Evolutionary conservation across 176 grass and related monocot genomes (phyloP).

Genomic region (Stipa capillata): DNA sequence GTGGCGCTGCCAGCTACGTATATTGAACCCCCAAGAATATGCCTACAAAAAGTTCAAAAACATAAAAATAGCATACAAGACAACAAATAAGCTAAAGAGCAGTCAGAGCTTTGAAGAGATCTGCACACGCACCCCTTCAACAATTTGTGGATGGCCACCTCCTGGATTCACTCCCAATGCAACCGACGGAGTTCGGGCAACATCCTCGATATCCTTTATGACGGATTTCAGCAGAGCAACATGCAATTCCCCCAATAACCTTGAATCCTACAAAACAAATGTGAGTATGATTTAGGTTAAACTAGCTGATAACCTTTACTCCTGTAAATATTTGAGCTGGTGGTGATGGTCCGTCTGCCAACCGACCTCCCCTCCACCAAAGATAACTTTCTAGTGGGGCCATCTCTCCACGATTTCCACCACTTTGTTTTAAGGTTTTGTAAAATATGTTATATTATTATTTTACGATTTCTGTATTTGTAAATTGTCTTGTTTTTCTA

Average conservation of each 20-base stretch:
- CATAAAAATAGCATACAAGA: not conserved
- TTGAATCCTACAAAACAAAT: conserved; percentile 72
- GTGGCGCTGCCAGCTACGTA: conserved; percentile 80
- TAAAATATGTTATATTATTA: no score
- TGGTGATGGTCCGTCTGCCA: no score
- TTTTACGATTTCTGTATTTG: no score
- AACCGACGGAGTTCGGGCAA: conserved; percentile 54
- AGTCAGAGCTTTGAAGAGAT: not conserved
- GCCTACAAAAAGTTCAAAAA: conserved; percentile 45
- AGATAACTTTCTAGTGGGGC: no score
- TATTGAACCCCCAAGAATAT: conserved; percentile 95
- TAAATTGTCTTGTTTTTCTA: no score
- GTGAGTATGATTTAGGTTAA: not conserved
- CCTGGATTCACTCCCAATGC: conserved; percentile 65
- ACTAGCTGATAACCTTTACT: no score
- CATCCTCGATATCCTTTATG: conserved; percentile 96
- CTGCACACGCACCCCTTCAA: conserved; percentile 62
- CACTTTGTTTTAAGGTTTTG: no score
- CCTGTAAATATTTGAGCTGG: no score
- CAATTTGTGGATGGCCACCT: conserved; percentile 83
- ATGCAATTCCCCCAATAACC: conserved; percentile 76
- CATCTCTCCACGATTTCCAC: no score
- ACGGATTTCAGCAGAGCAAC: conserved; percentile 83
- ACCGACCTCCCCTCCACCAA: no score
- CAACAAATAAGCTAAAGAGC: not conserved